Percentiles rank a stretch among this genome's conserved stretches.
Conservation (phyloP, 495 filamentous ascomycete genomes). For the Coniosporium apollinis region DNA sequence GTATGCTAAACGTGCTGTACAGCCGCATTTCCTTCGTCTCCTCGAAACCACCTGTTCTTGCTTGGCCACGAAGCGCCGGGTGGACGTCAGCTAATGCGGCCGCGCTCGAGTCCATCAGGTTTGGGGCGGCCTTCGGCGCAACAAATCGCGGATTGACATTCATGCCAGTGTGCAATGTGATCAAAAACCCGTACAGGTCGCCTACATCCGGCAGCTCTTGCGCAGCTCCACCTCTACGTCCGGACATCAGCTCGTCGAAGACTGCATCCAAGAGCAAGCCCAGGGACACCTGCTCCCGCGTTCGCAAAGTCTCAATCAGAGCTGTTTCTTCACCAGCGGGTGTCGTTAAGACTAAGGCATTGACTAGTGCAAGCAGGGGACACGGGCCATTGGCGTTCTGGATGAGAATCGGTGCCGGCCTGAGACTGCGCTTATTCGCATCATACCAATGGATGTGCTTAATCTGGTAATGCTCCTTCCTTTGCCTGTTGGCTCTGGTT, state of each 20-base stretch:
- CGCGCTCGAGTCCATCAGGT: conserved; percentile 22
- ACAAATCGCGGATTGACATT: conserved; percentile 90
- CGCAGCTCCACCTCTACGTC: conserved; percentile 31
- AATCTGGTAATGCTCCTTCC: conserved; percentile 53
- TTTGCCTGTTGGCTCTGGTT: conserved; percentile 24
- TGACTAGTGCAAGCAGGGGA: conserved; percentile 82
- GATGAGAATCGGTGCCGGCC: conserved; percentile 61
- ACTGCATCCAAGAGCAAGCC: conserved; percentile 71
- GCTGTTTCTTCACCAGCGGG: conserved; percentile 44
- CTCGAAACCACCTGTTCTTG: conserved; percentile 56
- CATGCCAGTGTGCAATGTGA: conserved; percentile 89
- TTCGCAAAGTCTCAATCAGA: conserved; percentile 56
- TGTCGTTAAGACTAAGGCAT: conserved; percentile 72
- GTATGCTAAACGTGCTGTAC: conserved; percentile 73
- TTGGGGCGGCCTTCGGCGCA: conserved; percentile 20
- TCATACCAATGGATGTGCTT: conserved; percentile 50
- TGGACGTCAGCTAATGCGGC: conserved; percentile 4
- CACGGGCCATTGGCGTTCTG: conserved; percentile 93
- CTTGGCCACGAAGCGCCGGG: conserved; percentile 7
- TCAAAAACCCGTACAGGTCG: conserved; percentile 72
- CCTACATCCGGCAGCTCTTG: conserved; percentile 63
- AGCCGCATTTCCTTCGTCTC: conserved; percentile 67
- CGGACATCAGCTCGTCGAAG: conserved; percentile 79
- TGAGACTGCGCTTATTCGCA: conserved; percentile 8
- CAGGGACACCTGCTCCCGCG: conserved; percentile 74